Percentiles rank a stretch among this genome's conserved stretches.
Conservation (phyloP, 768 basidiomycete species). For the Psilocybe cubensis region DNA sequence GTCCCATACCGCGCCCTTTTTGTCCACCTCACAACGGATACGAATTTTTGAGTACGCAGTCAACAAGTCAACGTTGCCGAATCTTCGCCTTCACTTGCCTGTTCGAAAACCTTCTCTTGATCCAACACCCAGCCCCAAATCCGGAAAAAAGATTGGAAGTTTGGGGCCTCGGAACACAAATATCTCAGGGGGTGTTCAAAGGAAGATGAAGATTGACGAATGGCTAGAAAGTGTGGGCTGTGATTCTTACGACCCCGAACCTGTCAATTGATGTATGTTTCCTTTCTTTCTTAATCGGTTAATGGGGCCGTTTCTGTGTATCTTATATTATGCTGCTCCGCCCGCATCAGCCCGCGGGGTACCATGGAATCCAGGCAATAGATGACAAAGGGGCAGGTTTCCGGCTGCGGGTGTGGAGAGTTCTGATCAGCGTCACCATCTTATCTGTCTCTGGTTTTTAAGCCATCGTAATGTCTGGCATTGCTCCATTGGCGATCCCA, state of each 20-base stretch:
- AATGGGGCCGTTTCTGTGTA: neutral
- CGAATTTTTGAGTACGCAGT: constrained; percentile 22
- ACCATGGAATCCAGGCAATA: no score
- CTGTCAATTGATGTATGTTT: neutral
- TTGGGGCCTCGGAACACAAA: neutral
- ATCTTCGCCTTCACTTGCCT: constrained; percentile 14
- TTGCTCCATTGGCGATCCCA: no score
- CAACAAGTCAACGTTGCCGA: constrained; percentile 16
- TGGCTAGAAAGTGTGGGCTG: constrained; percentile 16
- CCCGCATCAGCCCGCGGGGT: no score
- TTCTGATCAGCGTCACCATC: neutral
- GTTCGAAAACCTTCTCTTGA: neutral
- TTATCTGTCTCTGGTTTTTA: no score
- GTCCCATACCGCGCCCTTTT: constrained; percentile 13
- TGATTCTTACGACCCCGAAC: constrained; percentile 11
- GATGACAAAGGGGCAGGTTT: neutral
- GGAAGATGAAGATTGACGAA: constrained; percentile 1
- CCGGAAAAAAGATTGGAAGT: constrained; percentile 3
- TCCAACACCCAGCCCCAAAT: constrained; percentile 1
- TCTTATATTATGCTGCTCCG: no score
- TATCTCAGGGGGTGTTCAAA: no score
- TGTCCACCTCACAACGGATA: constrained; percentile 16
- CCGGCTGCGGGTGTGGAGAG: neutral
- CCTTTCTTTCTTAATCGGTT: neutral
- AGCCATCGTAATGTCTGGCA: no score